phyloP scores from a whole-genome alignment of 352 stramenopile species.

The Phytophthora pinifolia region DNA sequence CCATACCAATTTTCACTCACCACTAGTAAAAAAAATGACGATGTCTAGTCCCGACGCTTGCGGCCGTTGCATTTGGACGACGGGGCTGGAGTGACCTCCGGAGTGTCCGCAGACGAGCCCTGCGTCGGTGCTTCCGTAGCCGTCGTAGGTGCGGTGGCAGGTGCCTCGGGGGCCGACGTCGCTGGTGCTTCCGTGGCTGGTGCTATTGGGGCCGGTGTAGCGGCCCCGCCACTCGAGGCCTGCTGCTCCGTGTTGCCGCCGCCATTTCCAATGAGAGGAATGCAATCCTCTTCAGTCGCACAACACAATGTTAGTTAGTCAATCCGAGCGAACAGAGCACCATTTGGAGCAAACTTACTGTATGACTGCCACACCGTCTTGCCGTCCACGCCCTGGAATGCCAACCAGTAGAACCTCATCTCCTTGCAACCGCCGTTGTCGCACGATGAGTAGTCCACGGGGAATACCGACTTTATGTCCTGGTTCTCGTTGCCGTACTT shows the following conservation, averaged over 20 bases:
- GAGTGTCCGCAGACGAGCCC: constrained; percentile 14
- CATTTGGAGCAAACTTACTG: constrained; percentile 11
- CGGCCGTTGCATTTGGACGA: constrained; percentile 29
- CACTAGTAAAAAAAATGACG: constrained; percentile 4
- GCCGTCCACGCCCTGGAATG: constrained; percentile 25
- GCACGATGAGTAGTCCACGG: constrained; percentile 36
- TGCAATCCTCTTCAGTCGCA: constrained; percentile 34
- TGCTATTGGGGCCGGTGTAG: background rate
- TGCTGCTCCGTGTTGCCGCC: constrained; percentile 10
- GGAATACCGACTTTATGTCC: constrained; percentile 30
- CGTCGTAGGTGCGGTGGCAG: background rate
- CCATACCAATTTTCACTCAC: constrained; percentile 16
- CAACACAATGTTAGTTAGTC: constrained; percentile 6
- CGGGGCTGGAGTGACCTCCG: constrained; percentile 24
- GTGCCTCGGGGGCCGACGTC: background rate
- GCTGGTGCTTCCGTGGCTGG: too few relatives aligned
- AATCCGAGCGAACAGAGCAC: background rate
- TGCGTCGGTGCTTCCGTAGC: background rate
- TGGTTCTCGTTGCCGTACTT: constrained; percentile 26
- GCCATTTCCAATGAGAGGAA: constrained; percentile 20
- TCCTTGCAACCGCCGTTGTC: constrained; percentile 22
- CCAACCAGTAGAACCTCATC: constrained; percentile 38
- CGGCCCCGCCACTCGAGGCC: constrained; percentile 8
- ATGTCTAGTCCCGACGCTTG: constrained; percentile 26
- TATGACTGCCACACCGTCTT: constrained; percentile 35